Evolutionary conservation across 176 grass and related monocot species (phyloP), one percentile per base, ranked within the genome.

Genomic region (Phyllostachys edulis): DNA sequence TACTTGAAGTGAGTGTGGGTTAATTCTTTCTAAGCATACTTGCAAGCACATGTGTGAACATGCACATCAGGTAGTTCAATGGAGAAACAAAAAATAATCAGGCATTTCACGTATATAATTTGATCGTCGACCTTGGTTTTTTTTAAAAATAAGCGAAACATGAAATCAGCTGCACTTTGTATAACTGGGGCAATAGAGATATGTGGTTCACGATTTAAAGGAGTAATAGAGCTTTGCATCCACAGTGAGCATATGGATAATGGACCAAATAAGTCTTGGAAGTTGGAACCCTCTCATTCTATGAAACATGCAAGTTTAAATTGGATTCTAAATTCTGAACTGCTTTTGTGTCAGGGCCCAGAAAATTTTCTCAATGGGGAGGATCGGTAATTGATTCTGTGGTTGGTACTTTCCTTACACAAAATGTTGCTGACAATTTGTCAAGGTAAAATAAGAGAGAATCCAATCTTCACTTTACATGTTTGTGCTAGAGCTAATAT

Each of bases 351-450:
- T 86, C 73, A 90, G 88, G 83, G n/a, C 79, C 78, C 46, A 86
- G 83, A 85, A 69, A 85, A 46, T 90, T 65, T 79, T 90, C 78
- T 82, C 55, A 34, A 32, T 86, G 88, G 88, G 88, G 72, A 77
- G 88, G 88, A 82, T 90, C 88, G 0, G 44, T 90, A 76, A 46
- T 82, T 65, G 88, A 90, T 82, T 90, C 88, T 65, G 72, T 86
- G 37, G 83, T 90, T 16, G 88, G 88, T 71, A 86, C 83, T 77
- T 90, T 86, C 72, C 88, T 90, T 56, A 90, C 88, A 46, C 83
- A 90, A 71, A 86, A 90, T 64, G 83, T 77, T 57, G 64, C 88
- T 81, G 88, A 90, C 61, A 69, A 90, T 82, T 86, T 90, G 20
- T 90, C 88, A 70, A 90, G 88, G 83, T 90, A 86, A 89, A 82